Evolutionary conservation across 768 basidiomycete genomes (phyloP).

Genomic region (Pleurotus djamor): DNA sequence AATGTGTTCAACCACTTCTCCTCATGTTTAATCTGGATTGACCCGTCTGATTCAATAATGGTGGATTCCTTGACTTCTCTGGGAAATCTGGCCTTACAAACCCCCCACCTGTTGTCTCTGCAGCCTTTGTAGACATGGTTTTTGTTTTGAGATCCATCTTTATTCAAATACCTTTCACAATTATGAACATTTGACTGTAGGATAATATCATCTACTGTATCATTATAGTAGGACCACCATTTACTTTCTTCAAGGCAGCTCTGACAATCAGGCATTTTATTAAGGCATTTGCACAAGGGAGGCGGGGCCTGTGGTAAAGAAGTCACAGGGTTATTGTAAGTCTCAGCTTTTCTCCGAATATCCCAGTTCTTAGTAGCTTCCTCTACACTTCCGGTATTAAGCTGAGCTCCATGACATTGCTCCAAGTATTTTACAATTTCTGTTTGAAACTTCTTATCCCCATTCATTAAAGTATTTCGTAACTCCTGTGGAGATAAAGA

Average conservation of each 20-base stretch:
- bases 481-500: conserved; percentile 27
- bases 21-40: background rate
- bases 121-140: conserved; percentile 16
- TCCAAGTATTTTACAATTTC: conserved; percentile 6
- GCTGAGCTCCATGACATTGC: conserved; percentile 12
- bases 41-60: background rate
- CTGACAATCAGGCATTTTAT: no score
- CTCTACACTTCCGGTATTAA: conserved; percentile 2
- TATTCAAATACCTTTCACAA: background rate
- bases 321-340: no score
- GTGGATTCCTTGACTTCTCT: conserved; percentile 8
- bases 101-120: conserved; percentile 21
- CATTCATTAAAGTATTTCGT: conserved; percentile 18
- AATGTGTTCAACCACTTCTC: conserved; percentile 7
- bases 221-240: background rate
- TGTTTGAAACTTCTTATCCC: conserved; percentile 12
- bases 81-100: conserved; percentile 32
- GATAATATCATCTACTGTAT: background rate
- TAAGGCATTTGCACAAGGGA: no score
- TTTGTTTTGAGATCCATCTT: background rate
- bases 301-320: no score
- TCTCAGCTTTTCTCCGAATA: no score
- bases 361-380: no score
- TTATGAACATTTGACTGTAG: conserved; percentile 2
- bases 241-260: no score